Percentiles rank a stretch among this genome's conserved stretches.
Conservation (phyloP, 1,284 basidiomycete species). For the Pseudozyma flocculosa region DNA sequence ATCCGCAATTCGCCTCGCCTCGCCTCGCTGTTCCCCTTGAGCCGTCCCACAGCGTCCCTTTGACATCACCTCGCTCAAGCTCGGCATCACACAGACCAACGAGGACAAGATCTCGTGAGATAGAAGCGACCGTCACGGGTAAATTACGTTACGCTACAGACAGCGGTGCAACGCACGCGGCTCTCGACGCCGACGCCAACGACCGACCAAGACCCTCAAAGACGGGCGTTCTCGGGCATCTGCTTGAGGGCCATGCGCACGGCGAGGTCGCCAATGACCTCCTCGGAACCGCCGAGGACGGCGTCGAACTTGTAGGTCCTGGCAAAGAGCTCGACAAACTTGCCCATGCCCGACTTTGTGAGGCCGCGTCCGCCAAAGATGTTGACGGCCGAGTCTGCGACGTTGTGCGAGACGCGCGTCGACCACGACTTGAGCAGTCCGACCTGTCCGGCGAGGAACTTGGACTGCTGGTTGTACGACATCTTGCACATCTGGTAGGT, state of each 20-base stretch:
- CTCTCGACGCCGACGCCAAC: too few relatives aligned
- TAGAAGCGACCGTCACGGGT: too few relatives aligned
- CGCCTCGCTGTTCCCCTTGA: too few relatives aligned
- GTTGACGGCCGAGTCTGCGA: conserved; percentile 77
- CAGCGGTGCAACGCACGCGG: too few relatives aligned
- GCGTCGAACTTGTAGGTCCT: conserved; percentile 73
- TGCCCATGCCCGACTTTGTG: conserved; percentile 68
- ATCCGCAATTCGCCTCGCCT: too few relatives aligned
- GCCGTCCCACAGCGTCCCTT: too few relatives aligned
- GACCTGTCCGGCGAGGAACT: conserved; percentile 66
- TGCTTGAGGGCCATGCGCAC: conserved; percentile 61
- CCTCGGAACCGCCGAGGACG: conserved; percentile 57
- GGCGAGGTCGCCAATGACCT: conserved; percentile 63
- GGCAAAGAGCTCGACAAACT: conserved; percentile 62
- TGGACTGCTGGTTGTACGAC: conserved; percentile 72
- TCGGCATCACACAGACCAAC: too few relatives aligned
- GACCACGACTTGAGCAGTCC: conserved; percentile 69
- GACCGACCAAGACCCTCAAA: too few relatives aligned
- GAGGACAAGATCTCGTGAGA: too few relatives aligned
- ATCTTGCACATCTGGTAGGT: conserved; percentile 85
- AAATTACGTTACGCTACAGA: too few relatives aligned
- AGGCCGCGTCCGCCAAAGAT: conserved; percentile 69
- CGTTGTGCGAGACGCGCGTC: conserved; percentile 55
- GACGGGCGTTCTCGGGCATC: conserved; percentile 51
- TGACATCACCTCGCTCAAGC: too few relatives aligned